Evolutionary conservation across 1,284 basidiomycete species (phyloP).

Genomic region (Agaricales sp.): DNA sequence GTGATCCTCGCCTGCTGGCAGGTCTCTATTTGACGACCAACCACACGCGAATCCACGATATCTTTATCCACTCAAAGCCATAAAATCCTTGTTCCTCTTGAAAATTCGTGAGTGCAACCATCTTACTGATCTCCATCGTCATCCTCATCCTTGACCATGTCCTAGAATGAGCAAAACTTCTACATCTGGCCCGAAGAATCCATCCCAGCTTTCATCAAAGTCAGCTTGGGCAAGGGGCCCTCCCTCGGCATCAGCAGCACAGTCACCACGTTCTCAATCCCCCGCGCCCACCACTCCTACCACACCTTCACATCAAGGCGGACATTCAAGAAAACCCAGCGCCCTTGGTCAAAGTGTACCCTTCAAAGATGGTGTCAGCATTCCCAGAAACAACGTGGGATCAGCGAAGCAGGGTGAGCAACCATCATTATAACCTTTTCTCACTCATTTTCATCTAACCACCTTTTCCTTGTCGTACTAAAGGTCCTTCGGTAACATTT

Average conservation of each 20-base stretch:
- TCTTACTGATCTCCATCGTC: neutral
- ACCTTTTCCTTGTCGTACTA: constrained; percentile 5
- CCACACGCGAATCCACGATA: constrained; percentile 1
- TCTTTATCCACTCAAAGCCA: neutral
- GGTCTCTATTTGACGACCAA: constrained; percentile 2
- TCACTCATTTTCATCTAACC: constrained; percentile 7
- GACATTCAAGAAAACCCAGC: constrained; percentile 65
- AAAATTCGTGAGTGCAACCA: neutral
- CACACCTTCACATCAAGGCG: constrained; percentile 31
- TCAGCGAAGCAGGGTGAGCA: constrained; percentile 53
- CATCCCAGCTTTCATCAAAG: constrained; percentile 57
- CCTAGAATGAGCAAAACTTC: constrained; percentile 70
- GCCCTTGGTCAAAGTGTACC: constrained; percentile 57
- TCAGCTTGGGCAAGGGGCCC: constrained; percentile 81
- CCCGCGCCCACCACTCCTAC: constrained; percentile 44
- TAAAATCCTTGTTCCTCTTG: neutral
- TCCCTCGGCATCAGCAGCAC: constrained; percentile 47
- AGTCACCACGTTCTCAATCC: constrained; percentile 66
- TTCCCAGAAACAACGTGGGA: constrained; percentile 44
- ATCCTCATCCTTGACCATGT: neutral
- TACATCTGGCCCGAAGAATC: constrained; percentile 58
- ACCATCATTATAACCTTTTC: constrained; percentile 8
- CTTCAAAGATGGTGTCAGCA: constrained; percentile 66
- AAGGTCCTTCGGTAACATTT: constrained; percentile 65
- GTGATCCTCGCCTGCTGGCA: constrained; percentile 2